phyloP scores from a whole-genome alignment of 805 yeast species.

The Candida caryicola region DNA sequence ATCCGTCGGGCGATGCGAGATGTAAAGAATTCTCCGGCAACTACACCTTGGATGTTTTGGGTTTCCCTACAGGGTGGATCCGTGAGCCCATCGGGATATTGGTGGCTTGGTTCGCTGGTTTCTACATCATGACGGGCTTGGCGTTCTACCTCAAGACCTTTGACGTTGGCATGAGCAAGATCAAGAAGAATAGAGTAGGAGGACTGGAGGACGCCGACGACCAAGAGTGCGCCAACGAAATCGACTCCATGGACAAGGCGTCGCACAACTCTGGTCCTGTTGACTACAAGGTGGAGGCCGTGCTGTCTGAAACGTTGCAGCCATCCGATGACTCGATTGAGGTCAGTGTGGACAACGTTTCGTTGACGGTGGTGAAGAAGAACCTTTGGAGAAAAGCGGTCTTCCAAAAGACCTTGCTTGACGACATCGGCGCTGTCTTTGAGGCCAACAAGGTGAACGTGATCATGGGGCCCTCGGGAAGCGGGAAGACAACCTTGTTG shows the following conservation, averaged over 20 bases:
- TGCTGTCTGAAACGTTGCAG: not conserved
- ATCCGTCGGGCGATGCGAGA: conserved; percentile 29
- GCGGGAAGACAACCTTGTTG: conserved; percentile 70
- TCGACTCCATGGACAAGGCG: conserved; percentile 1
- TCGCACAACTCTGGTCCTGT: not conserved
- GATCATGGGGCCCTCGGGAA: conserved; percentile 80
- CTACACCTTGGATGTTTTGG: conserved; percentile 52
- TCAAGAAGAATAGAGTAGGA: conserved; percentile 32
- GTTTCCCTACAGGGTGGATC: conserved; percentile 64
- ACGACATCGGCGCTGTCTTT: conserved; percentile 50
- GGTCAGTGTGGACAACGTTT: conserved; percentile 6
- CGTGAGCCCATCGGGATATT: conserved; percentile 60
- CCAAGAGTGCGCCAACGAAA: conserved; percentile 1
- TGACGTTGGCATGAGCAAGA: conserved; percentile 50
- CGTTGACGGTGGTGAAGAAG: conserved; percentile 7
- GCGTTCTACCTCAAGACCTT: conserved; percentile 48
- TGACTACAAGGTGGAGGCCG: not conserved
- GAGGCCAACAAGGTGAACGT: conserved; percentile 59
- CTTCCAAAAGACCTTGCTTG: conserved; percentile 22
- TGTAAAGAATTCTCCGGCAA: conserved; percentile 51
- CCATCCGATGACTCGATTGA: not conserved
- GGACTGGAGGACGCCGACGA: conserved; percentile 19
- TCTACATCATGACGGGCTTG: conserved; percentile 47
- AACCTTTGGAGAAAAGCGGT: conserved; percentile 1
- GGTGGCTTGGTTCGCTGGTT: conserved; percentile 57